Percentiles rank a stretch among this genome's conserved stretches.
These are phyloP conservation scores for Antitrichia curtipendula DNA, from an alignment of 225 moss, liverwort and hornwort genomes.

Conservation along the genomic window DNA sequence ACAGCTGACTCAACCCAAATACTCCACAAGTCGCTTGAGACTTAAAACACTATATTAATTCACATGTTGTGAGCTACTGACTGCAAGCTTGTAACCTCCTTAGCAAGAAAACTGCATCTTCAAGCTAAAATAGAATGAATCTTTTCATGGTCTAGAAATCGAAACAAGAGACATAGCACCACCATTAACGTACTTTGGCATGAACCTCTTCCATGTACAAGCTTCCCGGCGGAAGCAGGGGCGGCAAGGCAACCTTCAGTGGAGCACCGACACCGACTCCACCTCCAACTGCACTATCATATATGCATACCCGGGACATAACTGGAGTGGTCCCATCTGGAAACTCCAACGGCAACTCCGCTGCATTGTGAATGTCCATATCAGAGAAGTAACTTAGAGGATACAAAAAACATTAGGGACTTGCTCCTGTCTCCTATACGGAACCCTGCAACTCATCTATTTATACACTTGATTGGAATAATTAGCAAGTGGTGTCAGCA, in stretches of 20 bases:
- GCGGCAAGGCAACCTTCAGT: slow-evolving; percentile 77
- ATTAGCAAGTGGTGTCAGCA: background rate
- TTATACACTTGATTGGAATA: background rate
- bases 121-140: background rate
- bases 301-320: slow-evolving; percentile 92
- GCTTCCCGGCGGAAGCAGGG: slow-evolving; percentile 68
- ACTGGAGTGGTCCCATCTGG: slow-evolving; percentile 99
- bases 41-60: background rate
- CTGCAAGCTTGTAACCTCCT: background rate
- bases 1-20: slow-evolving; percentile 11
- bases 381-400: background rate
- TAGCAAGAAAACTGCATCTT: background rate
- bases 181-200: slow-evolving; percentile 46
- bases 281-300: slow-evolving; percentile 69
- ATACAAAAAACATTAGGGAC: background rate
- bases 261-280: slow-evolving; percentile 74
- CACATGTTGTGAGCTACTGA: background rate
- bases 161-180: background rate
- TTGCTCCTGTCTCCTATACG: background rate
- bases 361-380: slow-evolving; percentile 21
- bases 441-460: background rate
- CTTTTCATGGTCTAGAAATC: background rate
- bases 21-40: background rate
- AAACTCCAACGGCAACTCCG: slow-evolving; percentile 98
- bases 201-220: slow-evolving; percentile 99